Evolutionary conservation across 495 filamentous ascomycete genomes (phyloP).

Genomic region (Penicillium antarcticum): DNA sequence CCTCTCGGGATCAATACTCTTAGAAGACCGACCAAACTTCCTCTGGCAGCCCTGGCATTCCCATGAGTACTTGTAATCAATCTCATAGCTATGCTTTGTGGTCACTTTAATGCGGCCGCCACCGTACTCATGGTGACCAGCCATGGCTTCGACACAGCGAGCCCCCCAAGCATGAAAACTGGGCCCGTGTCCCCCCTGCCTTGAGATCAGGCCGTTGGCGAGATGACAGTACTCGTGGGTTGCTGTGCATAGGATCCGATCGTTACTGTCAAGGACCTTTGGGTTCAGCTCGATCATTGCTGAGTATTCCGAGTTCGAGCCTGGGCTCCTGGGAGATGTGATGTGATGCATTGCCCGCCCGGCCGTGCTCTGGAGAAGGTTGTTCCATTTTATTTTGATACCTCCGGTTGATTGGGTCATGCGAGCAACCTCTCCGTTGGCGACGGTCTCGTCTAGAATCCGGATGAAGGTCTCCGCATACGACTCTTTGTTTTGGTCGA

Average conservation of each 20-base stretch:
- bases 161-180: conserved; percentile 75
- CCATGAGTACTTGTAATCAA: conserved; percentile 90
- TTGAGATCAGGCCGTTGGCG: conserved; percentile 77
- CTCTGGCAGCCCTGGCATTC: conserved; percentile 63
- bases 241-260: conserved; percentile 78
- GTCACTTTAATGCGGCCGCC: conserved; percentile 68
- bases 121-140: conserved; percentile 38
- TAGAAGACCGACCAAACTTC: conserved; percentile 76
- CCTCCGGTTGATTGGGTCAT: conserved; percentile 69
- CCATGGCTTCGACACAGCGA: conserved; percentile 44
- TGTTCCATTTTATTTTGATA: conserved; percentile 76
- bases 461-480: conserved; percentile 67
- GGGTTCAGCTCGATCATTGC: conserved; percentile 84
- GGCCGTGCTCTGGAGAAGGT: conserved; percentile 81
- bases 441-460: conserved; percentile 69
- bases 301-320: conserved; percentile 48
- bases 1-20: conserved; percentile 66
- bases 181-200: conserved; percentile 66
- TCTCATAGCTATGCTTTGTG: conserved; percentile 82
- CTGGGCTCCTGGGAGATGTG: not conserved
- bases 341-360: conserved; percentile 56
- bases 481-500: conserved; percentile 60
- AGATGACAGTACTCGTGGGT: conserved; percentile 97
- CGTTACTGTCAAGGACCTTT: conserved; percentile 75
- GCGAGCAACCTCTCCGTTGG: conserved; percentile 54